Evolutionary conservation across 108 stramenopile species (phyloP).

Genomic region (Cyclotella sp.): DNA sequence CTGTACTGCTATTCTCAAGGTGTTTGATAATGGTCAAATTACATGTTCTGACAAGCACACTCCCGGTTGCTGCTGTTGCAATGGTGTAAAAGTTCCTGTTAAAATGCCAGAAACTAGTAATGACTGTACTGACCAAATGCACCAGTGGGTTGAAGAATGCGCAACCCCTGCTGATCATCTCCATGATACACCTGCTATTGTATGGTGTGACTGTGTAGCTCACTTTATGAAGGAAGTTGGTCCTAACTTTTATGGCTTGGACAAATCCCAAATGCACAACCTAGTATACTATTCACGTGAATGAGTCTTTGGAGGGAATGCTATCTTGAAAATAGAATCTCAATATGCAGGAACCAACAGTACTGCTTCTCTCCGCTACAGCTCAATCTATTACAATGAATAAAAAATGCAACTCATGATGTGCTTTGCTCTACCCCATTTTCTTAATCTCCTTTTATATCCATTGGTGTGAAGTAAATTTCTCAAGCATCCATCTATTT

Average conservation of each 20-base stretch:
- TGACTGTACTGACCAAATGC: no score
- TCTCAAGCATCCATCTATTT: no score
- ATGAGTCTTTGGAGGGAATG: constrained; percentile 5
- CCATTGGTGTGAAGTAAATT: constrained; percentile 2
- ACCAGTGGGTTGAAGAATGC: no score
- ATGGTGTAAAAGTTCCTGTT: no score
- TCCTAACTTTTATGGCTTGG: not conserved
- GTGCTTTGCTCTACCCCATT: constrained; percentile 2
- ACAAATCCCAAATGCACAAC: constrained; percentile 1
- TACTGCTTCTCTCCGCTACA: not conserved
- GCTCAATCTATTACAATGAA: not conserved
- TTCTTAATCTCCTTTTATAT: constrained; percentile 1
- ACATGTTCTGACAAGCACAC: no score
- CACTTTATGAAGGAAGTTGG: constrained; percentile 3
- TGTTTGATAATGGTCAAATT: no score
- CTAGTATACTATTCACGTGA: constrained; percentile 9
- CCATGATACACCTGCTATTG: no score
- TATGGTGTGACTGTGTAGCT: no score
- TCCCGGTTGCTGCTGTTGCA: no score
- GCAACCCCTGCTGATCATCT: no score
- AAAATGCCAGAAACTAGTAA: no score
- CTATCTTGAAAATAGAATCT: not conserved
- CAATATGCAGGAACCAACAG: not conserved
- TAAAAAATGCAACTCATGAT: constrained; percentile 2
- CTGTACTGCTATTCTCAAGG: no score